These are phyloP conservation scores for Hamigera avellanea DNA, from an alignment of 495 filamentous ascomycete genomes.

Conservation along the genomic window DNA sequence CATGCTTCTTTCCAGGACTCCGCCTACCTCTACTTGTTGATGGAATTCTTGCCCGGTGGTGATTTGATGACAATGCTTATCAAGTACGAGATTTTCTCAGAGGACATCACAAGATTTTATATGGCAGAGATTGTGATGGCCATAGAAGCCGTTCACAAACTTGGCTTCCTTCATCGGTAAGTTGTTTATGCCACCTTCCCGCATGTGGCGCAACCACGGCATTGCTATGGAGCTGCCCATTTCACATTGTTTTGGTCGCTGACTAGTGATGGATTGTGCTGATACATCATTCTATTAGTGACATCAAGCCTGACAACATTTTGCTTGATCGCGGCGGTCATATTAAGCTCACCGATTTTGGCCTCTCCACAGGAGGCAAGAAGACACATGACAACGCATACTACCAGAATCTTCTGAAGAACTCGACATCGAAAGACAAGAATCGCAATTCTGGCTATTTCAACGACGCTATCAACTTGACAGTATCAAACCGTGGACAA, in stretches of 20 bases:
- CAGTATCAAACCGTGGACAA: constrained; percentile 89
- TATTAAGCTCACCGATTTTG: constrained; percentile 98
- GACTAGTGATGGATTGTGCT: neutral
- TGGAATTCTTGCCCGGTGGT: constrained; percentile 97
- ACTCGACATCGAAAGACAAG: constrained; percentile 58
- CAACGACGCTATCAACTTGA: constrained; percentile 95
- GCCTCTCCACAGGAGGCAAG: constrained; percentile 94
- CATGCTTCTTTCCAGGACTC: constrained; percentile 95
- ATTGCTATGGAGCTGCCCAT: no score
- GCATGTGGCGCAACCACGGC: no score
- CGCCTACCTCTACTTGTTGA: constrained; percentile 94
- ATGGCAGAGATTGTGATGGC: constrained; percentile 97
- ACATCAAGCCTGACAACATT: constrained; percentile 99
- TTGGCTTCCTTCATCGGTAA: constrained; percentile 97
- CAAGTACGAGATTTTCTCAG: constrained; percentile 98
- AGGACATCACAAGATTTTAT: constrained; percentile 98
- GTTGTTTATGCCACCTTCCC: constrained; percentile 10
- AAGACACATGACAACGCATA: constrained; percentile 96
- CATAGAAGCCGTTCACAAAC: constrained; percentile 94
- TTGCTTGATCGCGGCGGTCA: constrained; percentile 90
- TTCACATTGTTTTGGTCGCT: no score
- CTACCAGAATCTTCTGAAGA: constrained; percentile 90
- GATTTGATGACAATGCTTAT: constrained; percentile 99
- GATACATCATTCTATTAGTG: constrained; percentile 41
- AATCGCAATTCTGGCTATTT: constrained; percentile 75